Evolutionary conservation across 2,329 filamentous ascomycete species (phyloP).

Genomic region (Pezicula neosporulosa): DNA sequence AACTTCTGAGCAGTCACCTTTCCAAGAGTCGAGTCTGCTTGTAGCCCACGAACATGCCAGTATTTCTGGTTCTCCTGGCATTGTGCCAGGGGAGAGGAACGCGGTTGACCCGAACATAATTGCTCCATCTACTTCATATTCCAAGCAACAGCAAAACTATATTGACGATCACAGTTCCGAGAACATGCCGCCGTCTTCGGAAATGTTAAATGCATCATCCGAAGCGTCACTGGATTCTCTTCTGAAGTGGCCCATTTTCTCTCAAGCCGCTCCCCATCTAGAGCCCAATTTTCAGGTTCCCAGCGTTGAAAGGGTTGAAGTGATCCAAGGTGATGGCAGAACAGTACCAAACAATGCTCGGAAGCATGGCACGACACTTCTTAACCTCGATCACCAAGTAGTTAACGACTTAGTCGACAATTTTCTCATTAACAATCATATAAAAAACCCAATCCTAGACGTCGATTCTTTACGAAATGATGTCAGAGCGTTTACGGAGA

Average conservation of each 20-base stretch:
- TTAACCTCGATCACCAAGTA: constrained; percentile 12
- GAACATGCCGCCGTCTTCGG: not conserved
- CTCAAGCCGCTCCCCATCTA: not conserved
- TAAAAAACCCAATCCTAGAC: constrained; percentile 20
- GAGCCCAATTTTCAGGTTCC: not conserved
- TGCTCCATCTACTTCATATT: not conserved
- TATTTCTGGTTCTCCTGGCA: too few species aligned
- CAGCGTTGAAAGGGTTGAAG: not conserved
- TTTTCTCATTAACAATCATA: constrained; percentile 17
- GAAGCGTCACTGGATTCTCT: not conserved
- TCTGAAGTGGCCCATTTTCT: not conserved
- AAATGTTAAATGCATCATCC: not conserved
- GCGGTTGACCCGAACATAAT: too few species aligned
- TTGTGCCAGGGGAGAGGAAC: too few species aligned
- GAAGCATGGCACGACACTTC: constrained; percentile 6
- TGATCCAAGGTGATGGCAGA: not conserved
- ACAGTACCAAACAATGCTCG: not conserved
- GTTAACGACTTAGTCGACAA: constrained; percentile 16
- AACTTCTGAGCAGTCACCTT: not conserved
- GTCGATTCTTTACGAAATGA: constrained; percentile 12
- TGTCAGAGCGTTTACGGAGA: constrained; percentile 11
- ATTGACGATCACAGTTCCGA: not conserved
- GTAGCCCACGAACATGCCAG: not conserved
- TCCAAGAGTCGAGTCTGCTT: not conserved
- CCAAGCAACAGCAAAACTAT: not conserved